Conservation (phyloP, 208 protist species). For the Acanthamoeba castellanii region DNA sequence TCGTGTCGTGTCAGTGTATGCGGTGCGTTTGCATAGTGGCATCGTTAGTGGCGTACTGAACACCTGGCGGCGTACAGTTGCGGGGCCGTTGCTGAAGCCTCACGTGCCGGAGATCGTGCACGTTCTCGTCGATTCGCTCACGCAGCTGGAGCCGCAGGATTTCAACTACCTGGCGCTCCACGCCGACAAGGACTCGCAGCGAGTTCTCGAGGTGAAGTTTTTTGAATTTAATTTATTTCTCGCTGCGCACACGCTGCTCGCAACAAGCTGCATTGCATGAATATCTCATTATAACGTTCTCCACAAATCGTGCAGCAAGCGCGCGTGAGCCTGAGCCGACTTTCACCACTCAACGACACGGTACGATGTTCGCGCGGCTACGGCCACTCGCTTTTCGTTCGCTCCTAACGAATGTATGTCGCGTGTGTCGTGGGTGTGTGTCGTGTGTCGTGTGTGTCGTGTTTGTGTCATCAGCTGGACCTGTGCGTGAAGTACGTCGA, state of each 20-base stretch:
- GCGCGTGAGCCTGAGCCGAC: conserved; percentile 77
- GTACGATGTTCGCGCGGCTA: background rate
- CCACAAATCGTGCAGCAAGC: conserved; percentile 46
- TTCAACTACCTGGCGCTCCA: conserved; percentile 84
- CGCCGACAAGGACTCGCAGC: conserved; percentile 78
- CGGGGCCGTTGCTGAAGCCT: conserved; percentile 73
- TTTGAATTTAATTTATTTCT: no score
- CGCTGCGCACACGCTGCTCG: no score
- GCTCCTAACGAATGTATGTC: background rate
- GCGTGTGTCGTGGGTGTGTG: no score
- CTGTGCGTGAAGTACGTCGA: conserved; percentile 78
- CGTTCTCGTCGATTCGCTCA: conserved; percentile 79
- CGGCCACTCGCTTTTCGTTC: background rate
- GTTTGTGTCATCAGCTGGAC: conserved; percentile 69
- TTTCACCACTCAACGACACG: conserved; percentile 81
- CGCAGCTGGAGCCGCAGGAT: conserved; percentile 74
- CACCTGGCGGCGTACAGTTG: background rate
- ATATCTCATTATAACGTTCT: background rate
- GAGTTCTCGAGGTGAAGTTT: conserved; percentile 78
- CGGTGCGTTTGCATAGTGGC: no score
- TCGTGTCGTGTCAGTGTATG: conserved; percentile 63
- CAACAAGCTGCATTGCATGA: background rate
- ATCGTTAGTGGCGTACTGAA: no score
- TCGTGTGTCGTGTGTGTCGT: background rate
- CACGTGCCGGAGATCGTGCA: conserved; percentile 78